Percentiles rank a stretch among this genome's conserved stretches.
Conservation (phyloP, 768 basidiomycete species). For the Cantharellus cinnabarinus region DNA sequence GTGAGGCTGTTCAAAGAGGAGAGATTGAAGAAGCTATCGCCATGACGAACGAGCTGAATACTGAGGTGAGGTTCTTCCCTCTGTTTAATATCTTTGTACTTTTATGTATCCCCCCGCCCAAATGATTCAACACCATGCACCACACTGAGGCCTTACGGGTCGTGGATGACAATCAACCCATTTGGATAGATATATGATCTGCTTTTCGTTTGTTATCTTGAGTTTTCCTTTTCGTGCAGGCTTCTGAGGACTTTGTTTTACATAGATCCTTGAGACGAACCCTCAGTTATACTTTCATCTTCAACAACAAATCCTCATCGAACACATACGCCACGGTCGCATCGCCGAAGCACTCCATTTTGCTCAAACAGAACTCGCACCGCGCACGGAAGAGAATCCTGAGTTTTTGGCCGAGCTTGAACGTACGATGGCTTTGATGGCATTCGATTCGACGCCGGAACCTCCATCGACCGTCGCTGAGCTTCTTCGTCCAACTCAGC, state of each 20-base stretch:
- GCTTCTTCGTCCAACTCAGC: constrained; percentile 65
- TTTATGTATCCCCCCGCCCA: constrained; percentile 11
- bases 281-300: constrained; percentile 85
- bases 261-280: constrained; percentile 89
- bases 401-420: constrained; percentile 86
- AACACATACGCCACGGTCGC: constrained; percentile 68
- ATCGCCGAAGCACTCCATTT: constrained; percentile 69
- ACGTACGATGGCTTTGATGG: constrained; percentile 78
- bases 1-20: constrained; percentile 82
- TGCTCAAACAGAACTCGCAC: constrained; percentile 85
- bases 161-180: constrained; percentile 51
- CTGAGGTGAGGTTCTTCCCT: constrained; percentile 52
- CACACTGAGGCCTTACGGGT: constrained; percentile 74
- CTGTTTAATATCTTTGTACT: not conserved
- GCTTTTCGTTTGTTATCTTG: not conserved
- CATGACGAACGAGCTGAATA: constrained; percentile 88
- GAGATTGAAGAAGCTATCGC: constrained; percentile 90
- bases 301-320: constrained; percentile 89
- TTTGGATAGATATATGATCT: not conserved
- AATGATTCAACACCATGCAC: constrained; percentile 98
- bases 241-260: constrained; percentile 6
- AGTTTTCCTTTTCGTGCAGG: not conserved
- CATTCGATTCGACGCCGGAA: constrained; percentile 20
- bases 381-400: constrained; percentile 84
- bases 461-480: constrained; percentile 50